Evolutionary conservation across 495 filamentous ascomycete genomes (phyloP), one percentile per base, ranked within the genome.

Genomic region (Cercophora scortea): DNA sequence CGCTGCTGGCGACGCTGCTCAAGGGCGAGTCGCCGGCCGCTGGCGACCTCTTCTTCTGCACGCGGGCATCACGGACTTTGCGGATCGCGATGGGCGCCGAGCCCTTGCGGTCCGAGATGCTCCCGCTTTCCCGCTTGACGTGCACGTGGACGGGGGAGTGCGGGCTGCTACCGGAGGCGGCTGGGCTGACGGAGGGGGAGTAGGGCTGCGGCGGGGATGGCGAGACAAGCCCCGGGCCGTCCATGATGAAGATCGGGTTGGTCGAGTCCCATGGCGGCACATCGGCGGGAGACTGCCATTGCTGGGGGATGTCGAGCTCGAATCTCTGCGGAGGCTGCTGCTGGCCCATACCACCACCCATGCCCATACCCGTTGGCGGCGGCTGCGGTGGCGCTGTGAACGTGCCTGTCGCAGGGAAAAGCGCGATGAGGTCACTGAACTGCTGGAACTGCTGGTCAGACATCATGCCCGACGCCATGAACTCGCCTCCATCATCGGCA

Each of bases 251-350:
- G 34, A 68, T 61, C 25, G 64, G 61, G 44, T 62, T 61, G 34
- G 58, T 51, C 34, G 66, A 61, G 42, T 65, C 63, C 73, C 73
- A 76, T 42, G 71, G 69, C 42, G 65, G 59, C 33, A 64, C 62
- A 34, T 71, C 55, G 44, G 49, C 54, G 18, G 52, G 55, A 36
- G 63, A 58, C 46, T 65, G 69, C 41, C 66, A 55, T 8, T 59
- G 59, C 34, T 62, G 55, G 12, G 62, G 63, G 47, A 68, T 71
- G 15, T 57, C 60, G 32, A 73, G 57, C 34, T 66, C 61, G 45
- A 60, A n/a, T 4, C 34, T 34, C 19, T 32, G 40, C 2, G 57
- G 41, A 9, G 49, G 19, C 32, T 59, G 60, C 8, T 62, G 59
- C 32, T 60, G 55, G 54, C 19, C 50, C 42, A 15, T 49, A 45